Percentiles rank a stretch among this genome's conserved stretches.
Evolutionary conservation across 371 early-diverging fungal species (phyloP).

Genomic region (Rhizomucor miehei): DNA sequence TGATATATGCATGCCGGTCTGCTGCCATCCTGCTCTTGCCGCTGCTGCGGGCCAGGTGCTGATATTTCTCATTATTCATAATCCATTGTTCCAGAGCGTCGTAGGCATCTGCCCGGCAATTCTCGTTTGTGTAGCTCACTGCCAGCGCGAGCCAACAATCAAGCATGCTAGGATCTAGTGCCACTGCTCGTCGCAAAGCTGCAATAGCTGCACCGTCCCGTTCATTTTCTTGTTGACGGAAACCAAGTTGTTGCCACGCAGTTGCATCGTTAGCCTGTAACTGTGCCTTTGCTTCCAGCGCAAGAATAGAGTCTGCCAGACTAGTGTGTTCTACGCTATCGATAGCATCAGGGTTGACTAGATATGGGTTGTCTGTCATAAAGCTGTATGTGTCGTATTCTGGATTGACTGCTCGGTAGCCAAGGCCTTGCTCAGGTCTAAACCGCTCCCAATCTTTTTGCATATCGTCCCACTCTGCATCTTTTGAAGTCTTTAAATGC

Average conservation of each 20-base stretch:
- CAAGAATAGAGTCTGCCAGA: conserved; percentile 84
- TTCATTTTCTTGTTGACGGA: conserved; percentile 94
- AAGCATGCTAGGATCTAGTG: conserved; percentile 64
- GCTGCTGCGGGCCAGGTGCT: conserved; percentile 16
- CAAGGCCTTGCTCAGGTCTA: conserved; percentile 37
- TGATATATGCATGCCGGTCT: conserved; percentile 65
- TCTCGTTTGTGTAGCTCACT: conserved; percentile 94
- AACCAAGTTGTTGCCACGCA: conserved; percentile 87
- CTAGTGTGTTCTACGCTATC: conserved; percentile 48
- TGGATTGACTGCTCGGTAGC: conserved; percentile 65
- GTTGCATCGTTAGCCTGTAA: conserved; percentile 73
- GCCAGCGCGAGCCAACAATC: conserved; percentile 87
- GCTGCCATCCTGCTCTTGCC: conserved; percentile 12
- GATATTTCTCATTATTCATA: conserved; percentile 67
- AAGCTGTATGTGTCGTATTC: conserved; percentile 77
- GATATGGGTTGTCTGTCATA: conserved; percentile 75
- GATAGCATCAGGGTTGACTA: conserved; percentile 42
- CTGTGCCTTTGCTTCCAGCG: conserved; percentile 91
- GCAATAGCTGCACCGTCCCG: conserved; percentile 89
- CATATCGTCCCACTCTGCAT: conserved; percentile 75
- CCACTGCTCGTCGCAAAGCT: conserved; percentile 78
- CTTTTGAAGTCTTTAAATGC: conserved; percentile 63
- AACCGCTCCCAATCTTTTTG: conserved; percentile 78
- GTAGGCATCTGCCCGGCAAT: conserved; percentile 80
- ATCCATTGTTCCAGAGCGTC: conserved; percentile 90